phyloP scores from a whole-genome alignment of 345 rosid species.

The Sisymbrium irio region DNA sequence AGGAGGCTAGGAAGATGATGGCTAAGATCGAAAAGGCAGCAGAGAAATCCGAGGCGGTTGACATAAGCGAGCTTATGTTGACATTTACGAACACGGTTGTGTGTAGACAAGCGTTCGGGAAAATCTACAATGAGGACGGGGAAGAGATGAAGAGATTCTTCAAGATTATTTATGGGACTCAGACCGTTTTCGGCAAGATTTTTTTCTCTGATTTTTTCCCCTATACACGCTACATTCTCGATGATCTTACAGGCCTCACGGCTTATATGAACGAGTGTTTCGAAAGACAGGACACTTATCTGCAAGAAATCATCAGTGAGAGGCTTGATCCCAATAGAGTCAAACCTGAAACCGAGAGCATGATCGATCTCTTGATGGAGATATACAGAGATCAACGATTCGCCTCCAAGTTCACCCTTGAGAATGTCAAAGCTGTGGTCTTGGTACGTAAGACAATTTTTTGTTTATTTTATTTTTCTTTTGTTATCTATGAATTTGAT shows the following conservation, averaged over 20 bases:
- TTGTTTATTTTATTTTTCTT: too few species aligned
- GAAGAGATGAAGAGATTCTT: slow-evolving; percentile 36
- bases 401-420: slow-evolving; percentile 13
- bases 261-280: too few species aligned
- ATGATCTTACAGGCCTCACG: too few species aligned
- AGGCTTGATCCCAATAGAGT: slow-evolving; percentile 25
- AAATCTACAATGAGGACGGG: slow-evolving; percentile 36
- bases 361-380: slow-evolving; percentile 32
- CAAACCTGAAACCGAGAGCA: slow-evolving; percentile 33
- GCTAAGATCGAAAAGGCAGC: slow-evolving; percentile 22
- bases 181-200: slow-evolving; percentile 20
- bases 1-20: slow-evolving; percentile 32
- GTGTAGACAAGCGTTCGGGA: slow-evolving; percentile 40
- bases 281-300: too few species aligned
- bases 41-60: neutral
- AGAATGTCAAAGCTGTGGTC: slow-evolving; percentile 35
- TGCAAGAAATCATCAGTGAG: too few species aligned
- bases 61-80: slow-evolving; percentile 34
- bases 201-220: slow-evolving; percentile 41
- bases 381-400: slow-evolving; percentile 23
- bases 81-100: slow-evolving; percentile 31
- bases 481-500: neutral
- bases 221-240: too few species aligned
- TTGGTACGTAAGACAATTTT: slow-evolving; percentile 8
- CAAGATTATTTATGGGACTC: slow-evolving; percentile 28